Evolutionary conservation across 2,329 filamentous ascomycete species (phyloP).

Genomic region (Phyllachora maydis): DNA sequence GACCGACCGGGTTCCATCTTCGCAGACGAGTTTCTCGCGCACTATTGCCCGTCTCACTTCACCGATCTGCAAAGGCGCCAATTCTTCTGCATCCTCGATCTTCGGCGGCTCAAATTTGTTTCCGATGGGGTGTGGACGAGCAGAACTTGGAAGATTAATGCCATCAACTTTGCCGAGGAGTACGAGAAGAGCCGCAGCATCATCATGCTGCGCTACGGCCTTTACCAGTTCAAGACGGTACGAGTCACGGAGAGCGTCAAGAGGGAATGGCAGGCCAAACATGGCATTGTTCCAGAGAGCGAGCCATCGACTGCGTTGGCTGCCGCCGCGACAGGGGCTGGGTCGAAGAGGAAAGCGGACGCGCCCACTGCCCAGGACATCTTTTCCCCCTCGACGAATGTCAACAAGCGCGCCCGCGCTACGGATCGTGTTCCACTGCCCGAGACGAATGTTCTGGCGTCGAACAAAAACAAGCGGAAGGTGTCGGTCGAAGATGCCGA

Average conservation of each 20-base stretch:
- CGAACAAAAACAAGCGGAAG: constrained; percentile 31
- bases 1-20: constrained; percentile 32
- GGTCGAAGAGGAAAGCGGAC: constrained; percentile 33
- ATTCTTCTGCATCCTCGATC: constrained; percentile 41
- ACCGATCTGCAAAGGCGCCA: constrained; percentile 38
- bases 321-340: constrained; percentile 11
- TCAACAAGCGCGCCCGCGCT: constrained; percentile 26
- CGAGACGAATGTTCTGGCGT: constrained; percentile 12
- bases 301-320: constrained; percentile 17
- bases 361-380: constrained; percentile 18
- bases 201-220: constrained; percentile 38
- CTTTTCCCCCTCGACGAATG: constrained; percentile 13
- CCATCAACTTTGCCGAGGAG: constrained; percentile 41
- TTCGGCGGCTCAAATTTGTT: constrained; percentile 38
- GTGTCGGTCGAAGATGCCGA: constrained; percentile 19
- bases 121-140: constrained; percentile 37
- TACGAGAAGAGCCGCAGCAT: constrained; percentile 42
- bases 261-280: constrained; percentile 34
- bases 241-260: constrained; percentile 35
- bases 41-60: constrained; percentile 34
- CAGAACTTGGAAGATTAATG: constrained; percentile 42
- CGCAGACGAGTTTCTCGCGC: constrained; percentile 34
- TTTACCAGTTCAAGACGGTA: constrained; percentile 42
- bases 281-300: constrained; percentile 28
- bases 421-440: constrained; percentile 14